Conservation (phyloP, 2,329 filamentous ascomycete genomes). For the Kalmusia sp. region DNA sequence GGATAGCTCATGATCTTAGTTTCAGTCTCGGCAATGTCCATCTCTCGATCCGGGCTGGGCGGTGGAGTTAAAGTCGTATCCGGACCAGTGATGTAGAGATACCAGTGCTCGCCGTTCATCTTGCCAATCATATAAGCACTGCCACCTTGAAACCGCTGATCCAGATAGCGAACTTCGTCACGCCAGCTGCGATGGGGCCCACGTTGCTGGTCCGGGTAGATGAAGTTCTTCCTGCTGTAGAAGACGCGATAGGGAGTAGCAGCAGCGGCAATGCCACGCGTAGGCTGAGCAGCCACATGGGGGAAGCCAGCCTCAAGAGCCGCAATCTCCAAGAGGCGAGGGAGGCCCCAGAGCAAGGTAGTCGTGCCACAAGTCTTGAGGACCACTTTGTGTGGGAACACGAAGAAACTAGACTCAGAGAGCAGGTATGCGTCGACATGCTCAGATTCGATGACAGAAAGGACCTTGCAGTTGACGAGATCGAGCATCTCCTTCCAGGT, state of each 20-base stretch:
- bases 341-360: conserved; percentile 86
- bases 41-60: conserved; percentile 69
- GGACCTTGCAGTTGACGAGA: conserved; percentile 96
- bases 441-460: conserved; percentile 92
- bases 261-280: conserved; percentile 73
- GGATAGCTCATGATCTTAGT: conserved; percentile 67
- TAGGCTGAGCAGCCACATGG: conserved; percentile 71
- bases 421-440: conserved; percentile 95
- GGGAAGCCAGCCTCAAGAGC: conserved; percentile 89
- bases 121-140: conserved; percentile 99
- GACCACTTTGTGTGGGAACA: conserved; percentile 99
- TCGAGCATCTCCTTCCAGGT: conserved; percentile 97
- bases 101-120: conserved; percentile 99
- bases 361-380: conserved; percentile 98
- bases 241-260: conserved; percentile 95
- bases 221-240: conserved; percentile 98
- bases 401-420: conserved; percentile 99
- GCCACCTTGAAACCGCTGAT: conserved; percentile 88
- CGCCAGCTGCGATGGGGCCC: conserved; percentile 98
- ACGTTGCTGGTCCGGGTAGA: conserved; percentile 92
- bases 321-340: conserved; percentile 91
- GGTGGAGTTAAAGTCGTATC: conserved; percentile 82
- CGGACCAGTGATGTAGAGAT: conserved; percentile 93
- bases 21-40: conserved; percentile 55
- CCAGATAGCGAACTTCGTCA: conserved; percentile 90